phyloP scores from a whole-genome alignment of 2,329 filamentous ascomycete genomes.

The Colletotrichum australisinense region DNA sequence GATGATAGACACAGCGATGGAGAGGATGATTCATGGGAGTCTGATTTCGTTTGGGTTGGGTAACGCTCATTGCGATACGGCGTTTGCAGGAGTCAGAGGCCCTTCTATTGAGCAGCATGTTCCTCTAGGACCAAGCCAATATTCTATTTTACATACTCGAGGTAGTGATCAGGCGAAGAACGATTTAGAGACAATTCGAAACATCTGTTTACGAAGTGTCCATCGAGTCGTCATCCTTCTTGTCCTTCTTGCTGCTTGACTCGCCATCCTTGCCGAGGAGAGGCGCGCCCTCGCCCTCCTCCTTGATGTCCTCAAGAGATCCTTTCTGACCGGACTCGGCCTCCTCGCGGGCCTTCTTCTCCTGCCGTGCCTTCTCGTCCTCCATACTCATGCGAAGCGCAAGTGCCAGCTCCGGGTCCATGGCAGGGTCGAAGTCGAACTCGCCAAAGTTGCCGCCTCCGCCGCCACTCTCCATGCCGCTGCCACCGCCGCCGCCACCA shows the following conservation, averaged over 20 bases:
- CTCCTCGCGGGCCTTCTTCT: slow-evolving; percentile 83
- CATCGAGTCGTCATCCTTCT: slow-evolving; percentile 80
- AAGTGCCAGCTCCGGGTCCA: slow-evolving; percentile 93
- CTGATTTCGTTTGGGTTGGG: slow-evolving; percentile 1
- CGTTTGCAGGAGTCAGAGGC: slow-evolving; percentile 31
- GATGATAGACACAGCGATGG: not conserved
- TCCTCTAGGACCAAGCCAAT: slow-evolving; percentile 29
- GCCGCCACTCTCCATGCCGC: slow-evolving; percentile 67
- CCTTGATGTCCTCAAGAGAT: slow-evolving; percentile 83
- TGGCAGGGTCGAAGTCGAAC: slow-evolving; percentile 89
- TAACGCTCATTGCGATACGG: slow-evolving; percentile 11
- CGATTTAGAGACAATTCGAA: not conserved
- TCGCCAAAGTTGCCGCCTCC: slow-evolving; percentile 70
- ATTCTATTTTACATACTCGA: slow-evolving; percentile 36
- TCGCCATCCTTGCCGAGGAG: slow-evolving; percentile 69
- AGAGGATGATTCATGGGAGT: not conserved
- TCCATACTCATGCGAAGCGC: slow-evolving; percentile 98
- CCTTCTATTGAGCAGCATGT: slow-evolving; percentile 32
- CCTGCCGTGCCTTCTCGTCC: slow-evolving; percentile 94
- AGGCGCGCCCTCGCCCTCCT: slow-evolving; percentile 78
- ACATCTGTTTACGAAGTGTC: slow-evolving; percentile 77
- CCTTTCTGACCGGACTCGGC: slow-evolving; percentile 79
- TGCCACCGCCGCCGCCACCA: slow-evolving; percentile 61
- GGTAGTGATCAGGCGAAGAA: slow-evolving; percentile 24
- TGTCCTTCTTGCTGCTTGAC: slow-evolving; percentile 56